Base-by-base conservation (phyloP, 192 early-diverging fungal species). In the Gryganskiella cystojenkinii region DNA sequence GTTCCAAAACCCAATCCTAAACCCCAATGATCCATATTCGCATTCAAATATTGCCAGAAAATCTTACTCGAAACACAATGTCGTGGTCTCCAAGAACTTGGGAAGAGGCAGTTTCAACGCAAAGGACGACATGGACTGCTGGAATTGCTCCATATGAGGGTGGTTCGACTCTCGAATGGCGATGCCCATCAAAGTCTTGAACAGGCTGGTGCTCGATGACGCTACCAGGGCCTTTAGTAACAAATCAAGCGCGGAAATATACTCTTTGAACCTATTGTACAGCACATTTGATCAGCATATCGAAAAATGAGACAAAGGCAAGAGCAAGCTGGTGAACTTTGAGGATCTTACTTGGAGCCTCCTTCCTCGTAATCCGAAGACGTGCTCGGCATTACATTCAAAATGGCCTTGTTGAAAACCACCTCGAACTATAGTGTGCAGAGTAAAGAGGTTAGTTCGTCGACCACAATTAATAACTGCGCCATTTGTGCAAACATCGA, bases 131-230 rank as follows among this genome's bases (percentile, higher is more conserved):
- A 84, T 66, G 47, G 45, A 46, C 14, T 59, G 61, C 11, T 80
- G 72, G 37, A 88, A 80, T 19, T 63, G 70, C 45, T 81, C 66
- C 37, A 65, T 74, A 37, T 88, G 70, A 2, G 80, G 53, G 53
- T 91, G 86, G 7, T 87, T 78, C 2, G 76, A 61, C 28, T 89
- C 84, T 33, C 86, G 80, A 42, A 89, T 84, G 19, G 91, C 66
- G 22, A 88, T 80, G 4, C 82, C 71, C 34, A 89, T 68, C 15
- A 91, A 64, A 1, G 80, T 52, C 51, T 84, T 84, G 49, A 89
- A 86, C 4, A 93, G 31, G n/a, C 49, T 62, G 9, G 67, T 60
- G 31, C 71, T 81, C 30, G 76, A 69, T 1, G 85, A 73, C 2
- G 54, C 60, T 11, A 80, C 82, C 58, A 90, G 73, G 10, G 79